Evolutionary conservation across 2,329 filamentous ascomycete genomes (phyloP).

Genomic region (Diplodia mutila): DNA sequence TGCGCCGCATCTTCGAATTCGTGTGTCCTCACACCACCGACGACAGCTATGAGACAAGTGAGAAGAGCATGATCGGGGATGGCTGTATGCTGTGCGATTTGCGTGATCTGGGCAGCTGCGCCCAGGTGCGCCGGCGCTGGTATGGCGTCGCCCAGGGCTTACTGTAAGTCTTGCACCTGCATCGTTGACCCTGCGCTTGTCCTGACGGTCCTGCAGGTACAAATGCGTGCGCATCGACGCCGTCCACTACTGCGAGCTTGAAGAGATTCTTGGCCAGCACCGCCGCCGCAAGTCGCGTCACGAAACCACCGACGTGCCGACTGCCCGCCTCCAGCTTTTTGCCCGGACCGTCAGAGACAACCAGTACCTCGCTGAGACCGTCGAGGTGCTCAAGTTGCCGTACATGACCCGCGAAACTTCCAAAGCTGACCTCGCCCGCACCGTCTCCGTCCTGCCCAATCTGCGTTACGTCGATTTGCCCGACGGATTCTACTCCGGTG

Average conservation of each 20-base stretch:
- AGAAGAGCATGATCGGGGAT: conserved; percentile 76
- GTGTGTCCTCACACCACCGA: conserved; percentile 85
- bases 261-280: conserved; percentile 77
- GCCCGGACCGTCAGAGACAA: conserved; percentile 82
- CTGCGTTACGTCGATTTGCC: conserved; percentile 89
- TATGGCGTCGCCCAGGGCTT: conserved; percentile 58
- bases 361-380: conserved; percentile 67
- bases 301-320: conserved; percentile 78
- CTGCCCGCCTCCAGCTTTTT: conserved; percentile 75
- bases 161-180: conserved; percentile 59
- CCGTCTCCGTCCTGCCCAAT: conserved; percentile 82
- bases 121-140: conserved; percentile 76
- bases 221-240: conserved; percentile 89
- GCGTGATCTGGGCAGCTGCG: conserved; percentile 82
- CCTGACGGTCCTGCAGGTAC: conserved; percentile 60
- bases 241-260: conserved; percentile 91
- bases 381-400: conserved; percentile 82
- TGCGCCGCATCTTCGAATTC: conserved; percentile 76
- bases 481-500: conserved; percentile 83
- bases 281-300: conserved; percentile 61
- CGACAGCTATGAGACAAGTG: conserved; percentile 77
- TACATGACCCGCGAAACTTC: conserved; percentile 93
- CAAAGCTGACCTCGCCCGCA: conserved; percentile 81
- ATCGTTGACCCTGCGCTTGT: conserved; percentile 27
- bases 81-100: conserved; percentile 93